Conservation (phyloP, 768 basidiomycete species). For the Termitomyces sp. region DNA sequence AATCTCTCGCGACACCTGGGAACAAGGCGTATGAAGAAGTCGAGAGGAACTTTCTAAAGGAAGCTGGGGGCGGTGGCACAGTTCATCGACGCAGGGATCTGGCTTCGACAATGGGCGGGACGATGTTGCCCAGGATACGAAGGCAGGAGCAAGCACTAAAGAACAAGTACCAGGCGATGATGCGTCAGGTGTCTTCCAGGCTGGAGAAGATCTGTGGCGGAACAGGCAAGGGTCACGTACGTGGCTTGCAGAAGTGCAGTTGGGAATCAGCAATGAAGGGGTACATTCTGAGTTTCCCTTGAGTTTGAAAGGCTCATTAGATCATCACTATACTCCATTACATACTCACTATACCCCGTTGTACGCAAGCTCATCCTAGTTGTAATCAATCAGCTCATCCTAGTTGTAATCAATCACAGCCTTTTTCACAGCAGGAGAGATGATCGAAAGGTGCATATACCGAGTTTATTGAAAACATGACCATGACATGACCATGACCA, state of each 20-base stretch:
- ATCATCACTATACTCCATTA: neutral
- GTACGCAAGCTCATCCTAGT: constrained; percentile 2
- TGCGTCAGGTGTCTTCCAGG: constrained; percentile 23
- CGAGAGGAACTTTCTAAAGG: constrained; percentile 32
- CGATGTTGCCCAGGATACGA: constrained; percentile 10
- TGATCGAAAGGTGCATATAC: no score
- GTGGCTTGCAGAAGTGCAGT: constrained; percentile 41
- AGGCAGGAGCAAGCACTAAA: constrained; percentile 7
- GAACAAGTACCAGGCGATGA: constrained; percentile 20
- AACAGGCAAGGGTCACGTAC: constrained; percentile 17
- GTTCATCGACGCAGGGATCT: constrained; percentile 2
- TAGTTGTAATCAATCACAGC: neutral
- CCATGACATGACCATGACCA: no score
- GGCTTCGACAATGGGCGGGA: constrained; percentile 11
- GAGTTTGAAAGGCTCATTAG: neutral
- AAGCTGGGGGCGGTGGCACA: neutral
- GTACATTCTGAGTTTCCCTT: constrained; percentile 63
- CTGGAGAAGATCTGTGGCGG: constrained; percentile 43
- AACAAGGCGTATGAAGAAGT: constrained; percentile 37
- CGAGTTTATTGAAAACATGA: no score
- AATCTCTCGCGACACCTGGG: constrained; percentile 27
- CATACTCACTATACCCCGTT: neutral
- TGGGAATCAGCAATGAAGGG: constrained; percentile 58
- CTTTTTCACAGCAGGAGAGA: neutral
- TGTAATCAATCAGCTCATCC: neutral